Evolutionary conservation across 2,329 filamentous ascomycete species (phyloP).

Genomic region (Colletotrichum sp.): DNA sequence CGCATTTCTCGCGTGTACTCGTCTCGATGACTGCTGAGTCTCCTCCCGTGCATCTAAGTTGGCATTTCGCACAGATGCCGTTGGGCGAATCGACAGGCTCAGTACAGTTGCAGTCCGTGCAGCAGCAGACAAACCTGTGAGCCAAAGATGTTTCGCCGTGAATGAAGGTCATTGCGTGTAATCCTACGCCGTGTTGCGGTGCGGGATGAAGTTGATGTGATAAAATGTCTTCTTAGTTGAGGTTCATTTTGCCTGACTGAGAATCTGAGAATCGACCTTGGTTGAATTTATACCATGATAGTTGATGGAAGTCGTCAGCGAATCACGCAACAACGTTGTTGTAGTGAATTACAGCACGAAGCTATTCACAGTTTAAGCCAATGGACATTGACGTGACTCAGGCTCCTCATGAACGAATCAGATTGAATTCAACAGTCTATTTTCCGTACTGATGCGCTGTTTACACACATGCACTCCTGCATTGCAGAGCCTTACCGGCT

Average conservation of each 20-base stretch:
- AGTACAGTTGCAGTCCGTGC: neutral
- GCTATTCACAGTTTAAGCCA: neutral
- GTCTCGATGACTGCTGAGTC: neutral
- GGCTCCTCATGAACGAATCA: neutral
- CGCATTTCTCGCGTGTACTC: neutral
- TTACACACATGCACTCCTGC: accelerated
- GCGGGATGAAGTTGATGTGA: neutral
- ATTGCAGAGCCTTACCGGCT: neutral
- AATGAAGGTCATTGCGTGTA: neutral
- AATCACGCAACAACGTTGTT: neutral
- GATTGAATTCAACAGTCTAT: neutral
- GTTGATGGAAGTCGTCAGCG: neutral
- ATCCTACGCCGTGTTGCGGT: neutral
- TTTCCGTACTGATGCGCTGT: neutral
- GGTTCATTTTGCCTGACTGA: neutral
- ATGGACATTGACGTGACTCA: neutral
- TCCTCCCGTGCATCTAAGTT: neutral
- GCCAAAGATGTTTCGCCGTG: neutral
- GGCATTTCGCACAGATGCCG: neutral
- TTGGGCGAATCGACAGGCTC: neutral
- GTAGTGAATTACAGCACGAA: neutral
- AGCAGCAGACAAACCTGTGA: neutral
- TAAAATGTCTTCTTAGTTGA: neutral
- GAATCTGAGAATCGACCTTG: neutral
- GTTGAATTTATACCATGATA: neutral